These are phyloP conservation scores for Paramecium sonneborni DNA, from an alignment of 73 alveolate genomes.

Conservation along the genomic window DNA sequence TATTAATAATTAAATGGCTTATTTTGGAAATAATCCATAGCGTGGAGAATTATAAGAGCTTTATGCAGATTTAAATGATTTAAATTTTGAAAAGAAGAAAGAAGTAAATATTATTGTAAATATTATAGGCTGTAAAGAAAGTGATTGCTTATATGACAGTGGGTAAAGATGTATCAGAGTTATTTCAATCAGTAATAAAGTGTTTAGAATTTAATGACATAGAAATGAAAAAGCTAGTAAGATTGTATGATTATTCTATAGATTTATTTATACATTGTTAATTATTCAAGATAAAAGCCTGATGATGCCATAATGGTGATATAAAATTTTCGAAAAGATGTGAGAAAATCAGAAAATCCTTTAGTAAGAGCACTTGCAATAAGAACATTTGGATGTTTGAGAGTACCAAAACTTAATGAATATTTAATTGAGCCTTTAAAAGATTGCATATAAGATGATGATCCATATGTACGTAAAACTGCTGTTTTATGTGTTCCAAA, in stretches of 20 bases:
- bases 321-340: constrained; percentile 54
- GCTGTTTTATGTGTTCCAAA: constrained; percentile 85
- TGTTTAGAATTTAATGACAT: constrained; percentile 63
- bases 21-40: constrained; percentile 45
- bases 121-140: constrained; percentile 56
- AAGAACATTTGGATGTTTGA: constrained; percentile 57
- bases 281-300: constrained; percentile 59
- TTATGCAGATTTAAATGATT: constrained; percentile 53
- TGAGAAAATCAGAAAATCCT: constrained; percentile 59
- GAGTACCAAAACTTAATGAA: constrained; percentile 60
- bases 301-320: constrained; percentile 68
- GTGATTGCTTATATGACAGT: constrained; percentile 67
- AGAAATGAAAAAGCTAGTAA: constrained; percentile 62
- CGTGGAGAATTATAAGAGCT: constrained; percentile 63
- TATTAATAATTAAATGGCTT: neutral
- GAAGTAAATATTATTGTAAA: neutral
- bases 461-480: constrained; percentile 85
- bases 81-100: constrained; percentile 60
- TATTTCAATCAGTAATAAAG: constrained; percentile 57
- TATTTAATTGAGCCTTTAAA: constrained; percentile 67
- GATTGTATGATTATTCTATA: neutral
- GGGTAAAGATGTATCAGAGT: constrained; percentile 63
- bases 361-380: constrained; percentile 65
- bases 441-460: constrained; percentile 81
- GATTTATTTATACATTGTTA: constrained; percentile 57